Evolutionary conservation across 768 basidiomycete species (phyloP), one percentile per base, ranked within the genome.

Genomic region (Lentinula detonsa): DNA sequence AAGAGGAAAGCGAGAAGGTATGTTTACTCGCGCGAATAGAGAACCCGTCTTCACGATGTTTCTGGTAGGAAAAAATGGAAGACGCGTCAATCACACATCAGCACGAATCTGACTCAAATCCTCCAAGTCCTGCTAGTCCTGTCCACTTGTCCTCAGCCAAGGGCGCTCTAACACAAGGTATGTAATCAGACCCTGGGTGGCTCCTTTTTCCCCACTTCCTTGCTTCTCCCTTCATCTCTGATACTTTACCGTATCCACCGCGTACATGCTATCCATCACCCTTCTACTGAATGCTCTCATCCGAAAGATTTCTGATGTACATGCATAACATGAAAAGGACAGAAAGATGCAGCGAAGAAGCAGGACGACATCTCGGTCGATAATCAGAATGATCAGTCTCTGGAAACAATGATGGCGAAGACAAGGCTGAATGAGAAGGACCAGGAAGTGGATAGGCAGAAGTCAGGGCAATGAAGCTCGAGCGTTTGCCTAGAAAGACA

Each of bases 1-100:
- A 94, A 74, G 84, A 86, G 67, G 93, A 94, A 71, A 91, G 91
- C 3, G 92, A 87, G 68, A 83, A 84, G 71, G 85, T 73, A 68
- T 21, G 68, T 72, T 68, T 70, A 9, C 34, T 55, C 9, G 9
- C 16, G n/a, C 11, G 21, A 11, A 7, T 15, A 23, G n/a, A 50
- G 16, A 50, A 15, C 18, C 28, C 31, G 28, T 46, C 15, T 5
- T 57, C 5, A 62, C 39, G 61, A 34, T 28, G 21, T 28, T 18
- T 35, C 9, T 31, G 16, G 7, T 21, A 53, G 48, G 68, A 70
- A 62, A 60, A 52, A 5, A 65, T 72, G 16, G 74, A 78, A 67
- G 67, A 78, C 54, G 78, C 67, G 7, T 70, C 77, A 18, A 77
- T 85, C 62, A 77, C 79, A 51, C 82, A 85, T 55, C 80, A 84